These are phyloP conservation scores for Cystobasidiaceae sp. DNA, from an alignment of 1,284 basidiomycete genomes.

Conservation along the genomic window DNA sequence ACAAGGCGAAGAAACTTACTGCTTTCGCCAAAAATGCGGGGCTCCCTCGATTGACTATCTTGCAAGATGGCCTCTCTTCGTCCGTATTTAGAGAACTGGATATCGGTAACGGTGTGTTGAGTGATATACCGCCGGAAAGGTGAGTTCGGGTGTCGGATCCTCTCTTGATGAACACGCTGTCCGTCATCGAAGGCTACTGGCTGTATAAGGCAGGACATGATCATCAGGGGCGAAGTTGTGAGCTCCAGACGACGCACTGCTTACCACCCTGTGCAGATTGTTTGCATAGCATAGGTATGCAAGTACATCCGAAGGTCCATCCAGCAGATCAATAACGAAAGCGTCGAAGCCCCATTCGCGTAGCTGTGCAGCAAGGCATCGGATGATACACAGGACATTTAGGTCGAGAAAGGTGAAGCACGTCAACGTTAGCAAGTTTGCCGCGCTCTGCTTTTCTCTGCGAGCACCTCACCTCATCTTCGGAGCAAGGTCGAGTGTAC, in stretches of 20 bases:
- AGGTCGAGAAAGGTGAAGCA: background rate
- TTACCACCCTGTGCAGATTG: slow-evolving; percentile 41
- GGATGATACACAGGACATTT: background rate
- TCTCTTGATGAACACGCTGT: background rate
- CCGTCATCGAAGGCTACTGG: slow-evolving; percentile 29
- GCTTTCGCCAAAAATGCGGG: slow-evolving; percentile 7
- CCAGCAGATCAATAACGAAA: slow-evolving; percentile 69
- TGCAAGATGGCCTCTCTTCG: slow-evolving; percentile 8
- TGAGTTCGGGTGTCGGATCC: background rate
- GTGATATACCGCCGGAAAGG: slow-evolving; percentile 35
- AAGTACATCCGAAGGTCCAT: slow-evolving; percentile 50
- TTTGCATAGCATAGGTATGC: slow-evolving; percentile 45
- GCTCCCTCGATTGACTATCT: slow-evolving; percentile 15
- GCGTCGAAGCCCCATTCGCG: slow-evolving; percentile 65
- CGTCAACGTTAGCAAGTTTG: background rate
- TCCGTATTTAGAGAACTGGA: slow-evolving; percentile 25
- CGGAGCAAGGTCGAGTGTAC: slow-evolving; percentile 55
- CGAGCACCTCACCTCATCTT: slow-evolving; percentile 55
- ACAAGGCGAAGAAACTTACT: background rate
- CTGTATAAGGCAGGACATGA: background rate
- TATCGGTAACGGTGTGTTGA: background rate
- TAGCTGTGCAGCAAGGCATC: slow-evolving; percentile 53
- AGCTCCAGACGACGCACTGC: too few relatives aligned
- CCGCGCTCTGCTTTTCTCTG: too few relatives aligned
- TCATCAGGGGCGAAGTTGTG: background rate